Conservation (phyloP, 2,329 filamentous ascomycete species). For the Colletotrichum sp. region DNA sequence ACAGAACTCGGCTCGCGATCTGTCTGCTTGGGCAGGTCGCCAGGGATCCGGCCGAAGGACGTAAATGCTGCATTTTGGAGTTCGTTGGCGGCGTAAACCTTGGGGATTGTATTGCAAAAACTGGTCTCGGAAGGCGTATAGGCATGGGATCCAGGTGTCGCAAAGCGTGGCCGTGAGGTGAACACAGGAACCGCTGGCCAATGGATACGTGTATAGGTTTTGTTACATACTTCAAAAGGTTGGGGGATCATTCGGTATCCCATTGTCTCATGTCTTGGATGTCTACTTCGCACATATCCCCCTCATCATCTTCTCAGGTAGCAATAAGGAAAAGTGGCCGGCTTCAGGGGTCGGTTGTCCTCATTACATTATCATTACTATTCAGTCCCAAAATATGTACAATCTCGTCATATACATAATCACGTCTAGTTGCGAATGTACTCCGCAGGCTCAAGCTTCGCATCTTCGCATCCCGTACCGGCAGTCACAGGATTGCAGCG, state of each 20-base stretch:
- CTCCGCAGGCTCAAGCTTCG: slow-evolving; percentile 23
- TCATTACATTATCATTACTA: slow-evolving; percentile 5
- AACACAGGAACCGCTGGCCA: not conserved
- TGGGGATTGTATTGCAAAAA: not conserved
- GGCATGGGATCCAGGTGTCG: not conserved
- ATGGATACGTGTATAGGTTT: not conserved
- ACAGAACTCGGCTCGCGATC: slow-evolving; percentile 39
- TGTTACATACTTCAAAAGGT: not conserved
- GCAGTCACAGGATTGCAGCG: slow-evolving; percentile 36
- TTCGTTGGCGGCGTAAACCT: not conserved
- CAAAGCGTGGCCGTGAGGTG: not conserved
- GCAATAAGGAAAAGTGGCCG: not conserved
- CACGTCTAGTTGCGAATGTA: slow-evolving; percentile 21
- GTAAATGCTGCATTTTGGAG: slow-evolving; percentile 26
- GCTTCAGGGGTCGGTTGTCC: not conserved
- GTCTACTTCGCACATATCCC: not conserved
- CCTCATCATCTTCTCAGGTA: too few relatives aligned
- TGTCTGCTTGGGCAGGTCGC: slow-evolving; percentile 44
- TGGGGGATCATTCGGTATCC: not conserved
- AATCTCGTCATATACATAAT: not conserved
- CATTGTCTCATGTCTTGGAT: not conserved
- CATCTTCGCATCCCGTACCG: slow-evolving; percentile 22
- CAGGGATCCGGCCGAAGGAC: slow-evolving; percentile 43
- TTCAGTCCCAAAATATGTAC: not conserved
- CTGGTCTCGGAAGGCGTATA: not conserved